A percentile compares a stretch with the other conserved stretches of the same genome.
Evolutionary conservation across 306 rosid species (phyloP).

Genomic region (Rubus parviflorus): DNA sequence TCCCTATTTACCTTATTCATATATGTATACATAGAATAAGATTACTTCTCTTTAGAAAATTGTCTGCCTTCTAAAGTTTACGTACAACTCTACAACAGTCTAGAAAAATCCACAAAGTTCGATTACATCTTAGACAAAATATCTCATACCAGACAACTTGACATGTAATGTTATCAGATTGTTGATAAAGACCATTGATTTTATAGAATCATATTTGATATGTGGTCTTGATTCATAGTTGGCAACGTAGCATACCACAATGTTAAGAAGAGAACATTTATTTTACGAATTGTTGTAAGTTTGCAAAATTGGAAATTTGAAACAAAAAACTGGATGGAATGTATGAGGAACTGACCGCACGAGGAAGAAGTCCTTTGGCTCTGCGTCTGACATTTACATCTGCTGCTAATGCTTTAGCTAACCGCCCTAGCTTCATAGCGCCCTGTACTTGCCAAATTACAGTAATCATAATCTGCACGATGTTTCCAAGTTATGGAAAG

Average conservation of each 20-base stretch:
- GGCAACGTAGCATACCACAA: too few species aligned
- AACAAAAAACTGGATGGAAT: neutral
- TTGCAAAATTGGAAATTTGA: neutral
- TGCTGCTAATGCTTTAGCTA: conserved; percentile 78
- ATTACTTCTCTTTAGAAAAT: neutral
- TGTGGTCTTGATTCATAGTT: neutral
- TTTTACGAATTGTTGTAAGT: neutral
- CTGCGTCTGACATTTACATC: conserved; percentile 89
- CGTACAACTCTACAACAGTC: neutral
- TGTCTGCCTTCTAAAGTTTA: neutral
- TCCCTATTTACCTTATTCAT: neutral
- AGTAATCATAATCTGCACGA: conserved; percentile 28
- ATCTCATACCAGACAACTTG: neutral
- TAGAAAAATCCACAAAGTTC: neutral
- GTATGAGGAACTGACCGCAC: conserved; percentile 54
- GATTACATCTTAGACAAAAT: too few species aligned
- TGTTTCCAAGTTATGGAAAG: conserved; percentile 27
- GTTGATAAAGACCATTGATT: too few species aligned
- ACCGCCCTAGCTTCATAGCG: conserved; percentile 72
- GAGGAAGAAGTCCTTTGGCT: conserved; percentile 94
- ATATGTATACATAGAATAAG: neutral
- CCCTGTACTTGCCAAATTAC: conserved; percentile 55
- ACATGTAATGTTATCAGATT: neutral
- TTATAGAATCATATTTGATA: neutral
- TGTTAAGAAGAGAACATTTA: too few species aligned